Evolutionary conservation across 352 stramenopile genomes (phyloP), one percentile per base, ranked within the genome.

Genomic region (Phytopythium ostracodes): DNA sequence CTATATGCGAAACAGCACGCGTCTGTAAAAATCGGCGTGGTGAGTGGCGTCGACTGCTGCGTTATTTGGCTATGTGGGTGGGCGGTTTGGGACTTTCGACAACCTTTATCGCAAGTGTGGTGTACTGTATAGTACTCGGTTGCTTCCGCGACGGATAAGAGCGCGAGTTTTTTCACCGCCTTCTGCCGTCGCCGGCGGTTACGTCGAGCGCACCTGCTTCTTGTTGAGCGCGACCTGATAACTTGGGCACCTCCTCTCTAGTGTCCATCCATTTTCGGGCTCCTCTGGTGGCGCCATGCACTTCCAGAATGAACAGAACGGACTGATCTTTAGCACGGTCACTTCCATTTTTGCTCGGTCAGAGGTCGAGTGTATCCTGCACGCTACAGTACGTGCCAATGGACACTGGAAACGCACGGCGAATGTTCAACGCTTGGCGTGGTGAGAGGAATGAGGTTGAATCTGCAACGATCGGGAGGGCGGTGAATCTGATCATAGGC

Each of bases 191-290:
- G 14, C 6, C 38, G 22, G n/a, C 44, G 22, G 44, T 51, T 51
- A 18, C 42, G 40, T 2, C 33, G 42, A 49, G 18, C 22, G 42
- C 44, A 51, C 44, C 22, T 51, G 44, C 38, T n/a, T 51, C 18
- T 56, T 56, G 25, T 56, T 38, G 29, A 36, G n/a, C 27, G 50
- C 51, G 51, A 57, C 51, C 51, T 57, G 51, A 57, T 57, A 54
- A 54, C 47, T 54, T 20, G 47, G 18, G 47, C 47, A 44, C 38
- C 38, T 44, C 38, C 38, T 44, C 38, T 3, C 38, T 25, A 49
- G 42, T 49, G 42, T 24, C 42, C 18, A 20, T 11, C 18, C 42
- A 15, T 25, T 49, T 49, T 49, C 42, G 42, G 4, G 42, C 42
- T 49, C 42, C 40, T 38, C 1, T 38, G 10, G 33, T 38, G 33